Evolutionary conservation across 2,329 filamentous ascomycete species (phyloP), one percentile per base, ranked within the genome.

Genomic region (Coleophoma eucalyptorum): DNA sequence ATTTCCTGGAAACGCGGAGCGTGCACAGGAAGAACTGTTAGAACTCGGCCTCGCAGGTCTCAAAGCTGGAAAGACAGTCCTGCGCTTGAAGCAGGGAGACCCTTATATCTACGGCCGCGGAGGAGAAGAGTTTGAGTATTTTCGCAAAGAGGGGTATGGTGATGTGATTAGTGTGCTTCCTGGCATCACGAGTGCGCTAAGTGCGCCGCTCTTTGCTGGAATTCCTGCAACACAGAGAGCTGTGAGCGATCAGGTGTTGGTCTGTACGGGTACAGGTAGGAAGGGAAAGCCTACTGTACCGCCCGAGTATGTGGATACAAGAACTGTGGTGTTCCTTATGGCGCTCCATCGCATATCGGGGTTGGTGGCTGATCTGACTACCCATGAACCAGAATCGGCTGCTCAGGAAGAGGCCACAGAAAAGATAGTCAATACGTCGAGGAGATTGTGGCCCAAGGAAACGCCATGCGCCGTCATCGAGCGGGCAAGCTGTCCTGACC

Each of bases 71-170:
- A 84, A 89, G 66, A 88, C 83, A 1, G 94, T 99, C 0, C 77
- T 99, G 33, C 81, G 94, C 3, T 76, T 99, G 42, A 99, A 99
- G 72, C 94, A 99, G 67, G 94, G 94, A 43, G 94, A 99, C 63
- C 94, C 94, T 0, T 99, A 96, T 69, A 82, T 99, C 37, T 99
- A 97, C 69, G 94, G 94, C 37, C 85, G 94, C 37, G 94, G 94
- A 50, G 94, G 90, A 33, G 94, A 99, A 67, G 94, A 99, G 68
- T 89, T 90, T 37, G 81, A 83, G 31, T 96, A 89, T 66, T 97
- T 99, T 76, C 76, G 84, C 2, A 72, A 73, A 3, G 78, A 87
- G 44, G 90, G 91, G 2, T 85, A 86, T 51, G 78, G 77, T 5
- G 81, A 84, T 11, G 72, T 67, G 10, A 75, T 85, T 1, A 64